These are phyloP conservation scores for Aspergillus sp. DNA, from an alignment of 2,329 filamentous ascomycete species.

Conservation along the genomic window DNA sequence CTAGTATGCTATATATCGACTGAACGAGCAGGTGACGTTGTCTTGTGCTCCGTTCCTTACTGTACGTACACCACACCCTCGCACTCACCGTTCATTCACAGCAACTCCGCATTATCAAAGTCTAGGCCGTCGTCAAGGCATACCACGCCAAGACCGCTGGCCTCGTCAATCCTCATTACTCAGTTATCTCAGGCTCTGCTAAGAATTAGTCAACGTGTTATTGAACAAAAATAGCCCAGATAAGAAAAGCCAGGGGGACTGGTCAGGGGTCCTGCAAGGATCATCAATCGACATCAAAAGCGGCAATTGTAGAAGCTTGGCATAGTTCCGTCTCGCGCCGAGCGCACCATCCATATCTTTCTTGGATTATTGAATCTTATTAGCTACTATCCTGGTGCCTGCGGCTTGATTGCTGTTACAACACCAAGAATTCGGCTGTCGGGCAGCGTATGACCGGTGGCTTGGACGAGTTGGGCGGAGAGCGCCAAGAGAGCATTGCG, in stretches of 20 bases:
- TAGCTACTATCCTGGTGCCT: neutral
- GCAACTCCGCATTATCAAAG: neutral
- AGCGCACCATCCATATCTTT: neutral
- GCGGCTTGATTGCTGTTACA: neutral
- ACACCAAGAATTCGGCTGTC: neutral
- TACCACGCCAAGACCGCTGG: neutral
- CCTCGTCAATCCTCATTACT: neutral
- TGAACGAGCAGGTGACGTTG: neutral
- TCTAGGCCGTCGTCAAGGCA: too few relatives aligned
- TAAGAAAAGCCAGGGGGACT: neutral
- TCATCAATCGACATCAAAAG: neutral
- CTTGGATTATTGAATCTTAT: neutral
- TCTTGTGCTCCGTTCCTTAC: too few relatives aligned
- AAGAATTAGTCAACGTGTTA: neutral
- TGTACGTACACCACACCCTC: neutral
- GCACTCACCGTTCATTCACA: too few relatives aligned
- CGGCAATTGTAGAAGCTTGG: slow-evolving; percentile 6
- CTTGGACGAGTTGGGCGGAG: slow-evolving; percentile 2
- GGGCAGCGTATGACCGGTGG: neutral
- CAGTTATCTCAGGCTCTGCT: neutral
- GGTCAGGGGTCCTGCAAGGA: neutral
- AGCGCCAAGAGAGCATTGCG: slow-evolving; percentile 8
- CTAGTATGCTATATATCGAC: neutral
- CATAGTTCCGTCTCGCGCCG: neutral
- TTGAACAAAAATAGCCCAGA: neutral